Evolutionary conservation across 768 basidiomycete species (phyloP).

Genomic region (Kwoniella sp.): DNA sequence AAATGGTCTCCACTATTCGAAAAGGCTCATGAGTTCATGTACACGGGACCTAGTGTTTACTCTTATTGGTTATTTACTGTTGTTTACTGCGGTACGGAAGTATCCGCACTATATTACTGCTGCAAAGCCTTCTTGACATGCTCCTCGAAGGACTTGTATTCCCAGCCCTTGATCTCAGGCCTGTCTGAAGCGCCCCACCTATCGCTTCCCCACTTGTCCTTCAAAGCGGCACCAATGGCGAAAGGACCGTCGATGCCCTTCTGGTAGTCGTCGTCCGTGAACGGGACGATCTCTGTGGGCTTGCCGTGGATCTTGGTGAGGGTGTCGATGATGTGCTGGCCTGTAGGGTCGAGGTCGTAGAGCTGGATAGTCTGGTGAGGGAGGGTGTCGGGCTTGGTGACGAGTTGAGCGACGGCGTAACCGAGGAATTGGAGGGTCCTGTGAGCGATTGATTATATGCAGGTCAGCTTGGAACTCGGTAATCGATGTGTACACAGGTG

Average conservation of each 20-base stretch:
- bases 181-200: constrained; percentile 10
- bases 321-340: constrained; percentile 11
- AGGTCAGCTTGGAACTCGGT: not conserved
- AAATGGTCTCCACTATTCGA: too few relatives aligned
- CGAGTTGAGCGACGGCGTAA: constrained; percentile 11
- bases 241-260: not conserved
- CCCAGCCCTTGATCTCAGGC: constrained; percentile 8
- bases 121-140: constrained; percentile 6
- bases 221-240: constrained; percentile 6
- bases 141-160: constrained; percentile 6
- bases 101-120: not conserved
- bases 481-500: not conserved
- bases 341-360: constrained; percentile 13
- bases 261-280: constrained; percentile 10
- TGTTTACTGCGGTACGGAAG: too few relatives aligned
- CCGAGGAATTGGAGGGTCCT: constrained; percentile 11
- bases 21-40: too few relatives aligned
- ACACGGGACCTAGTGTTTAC: too few relatives aligned
- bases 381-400: not conserved
- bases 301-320: constrained; percentile 24
- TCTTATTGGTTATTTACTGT: too few relatives aligned
- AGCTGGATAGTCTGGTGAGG: constrained; percentile 6
- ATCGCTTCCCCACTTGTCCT: constrained; percentile 7
- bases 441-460: too few relatives aligned
- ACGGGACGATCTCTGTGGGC: constrained; percentile 5